phyloP scores from a whole-genome alignment of 352 stramenopile genomes.

The Blastocystis sp. region DNA sequence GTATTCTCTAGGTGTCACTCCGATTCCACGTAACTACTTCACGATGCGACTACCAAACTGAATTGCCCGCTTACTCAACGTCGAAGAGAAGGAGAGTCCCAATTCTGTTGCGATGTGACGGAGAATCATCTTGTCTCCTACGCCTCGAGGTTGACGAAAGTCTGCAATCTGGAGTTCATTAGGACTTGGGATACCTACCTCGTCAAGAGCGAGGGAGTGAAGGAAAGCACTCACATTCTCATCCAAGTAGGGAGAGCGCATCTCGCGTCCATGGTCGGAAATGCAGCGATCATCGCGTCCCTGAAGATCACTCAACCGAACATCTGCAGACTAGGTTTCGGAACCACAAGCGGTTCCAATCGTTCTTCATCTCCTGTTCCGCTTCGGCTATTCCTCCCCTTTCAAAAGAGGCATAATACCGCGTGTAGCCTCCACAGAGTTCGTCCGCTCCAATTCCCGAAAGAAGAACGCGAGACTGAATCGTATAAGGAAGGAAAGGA shows the following conservation, averaged over 20 bases:
- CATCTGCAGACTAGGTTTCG: neutral
- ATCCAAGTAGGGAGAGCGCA: constrained; percentile 85
- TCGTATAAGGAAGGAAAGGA: neutral
- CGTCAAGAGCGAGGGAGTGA: neutral
- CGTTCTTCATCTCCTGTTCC: neutral
- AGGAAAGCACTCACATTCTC: constrained; percentile 66
- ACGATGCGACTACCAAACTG: constrained; percentile 82
- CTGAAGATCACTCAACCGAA: neutral
- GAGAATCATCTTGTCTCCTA: constrained; percentile 80
- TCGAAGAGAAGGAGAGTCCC: constrained; percentile 65
- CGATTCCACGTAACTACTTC: constrained; percentile 64
- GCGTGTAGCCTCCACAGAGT: constrained; percentile 9
- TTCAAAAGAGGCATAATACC: neutral
- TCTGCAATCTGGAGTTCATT: constrained; percentile 69
- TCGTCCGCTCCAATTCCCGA: constrained; percentile 41
- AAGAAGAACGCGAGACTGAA: neutral
- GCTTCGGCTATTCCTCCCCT: constrained; percentile 67
- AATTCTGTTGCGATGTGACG: constrained; percentile 68
- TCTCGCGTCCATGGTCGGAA: constrained; percentile 76
- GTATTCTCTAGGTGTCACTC: neutral
- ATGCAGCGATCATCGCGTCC: constrained; percentile 84
- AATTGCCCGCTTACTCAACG: constrained; percentile 79
- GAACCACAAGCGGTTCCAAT: constrained; percentile 31
- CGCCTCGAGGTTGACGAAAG: constrained; percentile 68
- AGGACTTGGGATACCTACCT: constrained; percentile 58